Evolutionary conservation across 805 yeast species (phyloP), one percentile per base, ranked within the genome.

Genomic region (Blastobotrys mokoenaii): DNA sequence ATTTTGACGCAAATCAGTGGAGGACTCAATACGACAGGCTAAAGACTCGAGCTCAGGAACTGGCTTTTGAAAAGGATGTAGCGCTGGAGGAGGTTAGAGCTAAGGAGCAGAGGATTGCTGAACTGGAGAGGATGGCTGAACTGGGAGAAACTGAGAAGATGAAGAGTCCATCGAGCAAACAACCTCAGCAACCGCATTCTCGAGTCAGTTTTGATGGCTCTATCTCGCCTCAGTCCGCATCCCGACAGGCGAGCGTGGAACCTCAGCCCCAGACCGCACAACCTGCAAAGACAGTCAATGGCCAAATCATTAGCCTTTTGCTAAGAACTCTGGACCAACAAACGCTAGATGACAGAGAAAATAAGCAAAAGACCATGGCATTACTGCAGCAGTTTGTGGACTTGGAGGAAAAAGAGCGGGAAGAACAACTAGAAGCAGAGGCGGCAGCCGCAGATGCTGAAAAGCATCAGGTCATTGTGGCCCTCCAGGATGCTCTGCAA

Each of bases 391-490:
- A 31, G 34, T 11, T 11, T 31, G n/a, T 12, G 11, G 38, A 18
- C 8, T 5, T 35, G 38, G 38, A 14, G 38, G 45, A 36, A 37
- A 34, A 42, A 16, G 31, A 34, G 40, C 17, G 15, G 20, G 22
- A 34, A 8, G 18, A 34, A 17, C 34, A 11, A 10, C 15, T 14
- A 3, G 34, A 31, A 12, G 38, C 12, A 5, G 22, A 17, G 10
- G 38, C 38, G 20, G 16, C 20, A 3, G 20, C 22, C 4, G 18
- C 37, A 20, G 45, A 43, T 11, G 16, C 20, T 11, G 31, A 18
- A 10, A 25, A 8, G 5, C 34, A 36, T 11, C 33, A 25, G 27
- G 41, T 38, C 3, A 16, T 38, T 20, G 32, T 6, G 4, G 41
- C 41, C 3, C 16, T 38, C 15, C 31, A 38, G 12, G 32, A 27